phyloP scores from a whole-genome alignment of 768 basidiomycete genomes.

The Crassisporium funariophilum region DNA sequence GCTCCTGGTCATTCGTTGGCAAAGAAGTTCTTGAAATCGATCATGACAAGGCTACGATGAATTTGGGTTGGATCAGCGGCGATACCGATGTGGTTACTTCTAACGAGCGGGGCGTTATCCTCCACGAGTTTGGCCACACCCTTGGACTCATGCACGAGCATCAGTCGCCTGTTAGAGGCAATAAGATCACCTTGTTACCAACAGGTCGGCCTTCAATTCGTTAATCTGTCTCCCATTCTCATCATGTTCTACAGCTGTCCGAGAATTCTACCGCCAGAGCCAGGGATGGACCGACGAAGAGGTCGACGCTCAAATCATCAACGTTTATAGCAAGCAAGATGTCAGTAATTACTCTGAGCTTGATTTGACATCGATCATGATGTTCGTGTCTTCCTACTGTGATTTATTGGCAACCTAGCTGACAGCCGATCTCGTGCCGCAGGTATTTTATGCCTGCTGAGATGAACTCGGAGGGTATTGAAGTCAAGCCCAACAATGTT shows the following conservation, averaged over 20 bases:
- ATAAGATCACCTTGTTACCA: conserved; percentile 11
- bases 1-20: conserved; percentile 19
- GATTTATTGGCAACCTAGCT: neutral
- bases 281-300: conserved; percentile 11
- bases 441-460: conserved; percentile 16
- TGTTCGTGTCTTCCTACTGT: conserved; percentile 10
- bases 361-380: conserved; percentile 20
- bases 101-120: conserved; percentile 12
- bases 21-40: conserved; percentile 5
- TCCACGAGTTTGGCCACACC: conserved; percentile 20
- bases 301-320: conserved; percentile 9
- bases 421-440: neutral
- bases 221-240: too few species aligned
- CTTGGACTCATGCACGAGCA: conserved; percentile 18
- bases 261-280: conserved; percentile 10
- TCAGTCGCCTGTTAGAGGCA: conserved; percentile 8
- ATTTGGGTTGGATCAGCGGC: conserved; percentile 11
- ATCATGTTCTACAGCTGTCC: too few species aligned
- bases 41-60: conserved; percentile 13
- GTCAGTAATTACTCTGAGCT: conserved; percentile 18
- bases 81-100: neutral
- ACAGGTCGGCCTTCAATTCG: conserved; percentile 10
- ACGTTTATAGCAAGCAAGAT: conserved; percentile 13
- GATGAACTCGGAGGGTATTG: conserved; percentile 13
- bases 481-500: conserved; percentile 5